A percentile compares a stretch with the other conserved stretches of the same genome.
phyloP scores from a whole-genome alignment of 441 rosid species.

The Dalechampia spathulata region DNA sequence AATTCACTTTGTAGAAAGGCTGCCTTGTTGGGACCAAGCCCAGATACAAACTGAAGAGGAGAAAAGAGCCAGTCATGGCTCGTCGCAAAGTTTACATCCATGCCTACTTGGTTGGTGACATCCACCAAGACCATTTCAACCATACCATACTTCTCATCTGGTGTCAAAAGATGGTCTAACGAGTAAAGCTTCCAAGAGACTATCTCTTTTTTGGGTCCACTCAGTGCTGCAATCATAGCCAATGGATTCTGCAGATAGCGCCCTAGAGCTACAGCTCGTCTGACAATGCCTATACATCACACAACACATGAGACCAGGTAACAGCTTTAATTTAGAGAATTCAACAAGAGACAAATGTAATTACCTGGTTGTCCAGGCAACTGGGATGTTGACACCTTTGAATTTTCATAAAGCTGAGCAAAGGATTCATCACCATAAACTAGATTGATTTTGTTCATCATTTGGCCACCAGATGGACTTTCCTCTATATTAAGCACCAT shows the following conservation, averaged over 20 bases:
- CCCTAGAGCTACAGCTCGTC: slow-evolving; percentile 77
- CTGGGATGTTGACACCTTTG: slow-evolving; percentile 64
- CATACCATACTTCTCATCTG: slow-evolving; percentile 72
- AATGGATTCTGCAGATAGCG: slow-evolving; percentile 85
- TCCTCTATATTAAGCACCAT: slow-evolving; percentile 71
- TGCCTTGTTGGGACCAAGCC: slow-evolving; percentile 80
- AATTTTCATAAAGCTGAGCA: slow-evolving; percentile 76
- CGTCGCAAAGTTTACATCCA: slow-evolving; percentile 64
- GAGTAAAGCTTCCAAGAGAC: slow-evolving; percentile 75
- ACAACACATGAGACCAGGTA: neutral
- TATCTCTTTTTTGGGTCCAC: slow-evolving; percentile 77
- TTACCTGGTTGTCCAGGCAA: slow-evolving; percentile 61
- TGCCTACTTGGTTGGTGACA: slow-evolving; percentile 77
- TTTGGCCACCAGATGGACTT: slow-evolving; percentile 58
- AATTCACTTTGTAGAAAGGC: slow-evolving; percentile 71
- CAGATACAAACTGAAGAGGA: slow-evolving; percentile 78
- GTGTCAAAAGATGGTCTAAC: slow-evolving; percentile 52
- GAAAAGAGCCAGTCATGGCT: slow-evolving; percentile 72
- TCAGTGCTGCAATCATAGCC: slow-evolving; percentile 73
- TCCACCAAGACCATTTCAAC: slow-evolving; percentile 82
- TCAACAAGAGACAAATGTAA: neutral
- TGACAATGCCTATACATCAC: slow-evolving; percentile 46
- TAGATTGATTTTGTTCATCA: slow-evolving; percentile 55
- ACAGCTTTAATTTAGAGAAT: neutral
- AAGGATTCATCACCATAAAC: slow-evolving; percentile 77